Base-by-base conservation (phyloP, 768 basidiomycete genomes). In the Phylloporus sp. region DNA sequence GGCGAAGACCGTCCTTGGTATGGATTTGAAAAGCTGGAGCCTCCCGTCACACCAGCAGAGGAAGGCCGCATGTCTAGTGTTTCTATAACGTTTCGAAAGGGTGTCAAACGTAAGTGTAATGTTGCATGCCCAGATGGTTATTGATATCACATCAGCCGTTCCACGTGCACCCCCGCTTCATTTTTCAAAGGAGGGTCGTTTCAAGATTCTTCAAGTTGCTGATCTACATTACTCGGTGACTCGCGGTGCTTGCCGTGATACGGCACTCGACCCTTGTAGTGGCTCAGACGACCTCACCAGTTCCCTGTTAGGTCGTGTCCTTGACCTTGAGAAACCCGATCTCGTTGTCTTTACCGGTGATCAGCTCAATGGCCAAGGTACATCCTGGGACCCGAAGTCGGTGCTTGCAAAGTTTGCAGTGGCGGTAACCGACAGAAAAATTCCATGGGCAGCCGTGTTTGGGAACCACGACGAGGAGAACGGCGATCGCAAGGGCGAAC, bases 381-480 rank as follows among this genome's bases (percentile, higher is more conserved):
- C 90, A 0, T 82, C 87, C 0, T 98, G 94, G 89, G 93, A 97
- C 55, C 76, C 91, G 1, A 83, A 85, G 60, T 88, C 87, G 4
- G 87, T 95, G 4, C 72, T 97, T 7, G 86, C 94, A 13, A 97
- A 97, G 70, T 95, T 95, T 61, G 84, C 91, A 0, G 75, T 74
- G 27, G 81, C 84, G 0, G 90, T 89, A 6, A 86, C 86, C 13
- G 81, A 85, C 12, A 79, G 84, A 42, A 70, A 77, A 20, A 86
- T 95, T 32, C 89, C 95, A 0, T 99, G 95, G 95, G 82, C 91
- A 4, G 87, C 85, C 0, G 79, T 97, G 3, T 95, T 97, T 67
- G 95, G 95, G 1, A 97, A 99, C 63, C 95, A 99, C 67, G 95
- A 97, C 59, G 80, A 82, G 39, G 88, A 94, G 53, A 77, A 82